phyloP scores from a whole-genome alignment of 441 rosid genomes.

The Francoa sonchifolia region DNA sequence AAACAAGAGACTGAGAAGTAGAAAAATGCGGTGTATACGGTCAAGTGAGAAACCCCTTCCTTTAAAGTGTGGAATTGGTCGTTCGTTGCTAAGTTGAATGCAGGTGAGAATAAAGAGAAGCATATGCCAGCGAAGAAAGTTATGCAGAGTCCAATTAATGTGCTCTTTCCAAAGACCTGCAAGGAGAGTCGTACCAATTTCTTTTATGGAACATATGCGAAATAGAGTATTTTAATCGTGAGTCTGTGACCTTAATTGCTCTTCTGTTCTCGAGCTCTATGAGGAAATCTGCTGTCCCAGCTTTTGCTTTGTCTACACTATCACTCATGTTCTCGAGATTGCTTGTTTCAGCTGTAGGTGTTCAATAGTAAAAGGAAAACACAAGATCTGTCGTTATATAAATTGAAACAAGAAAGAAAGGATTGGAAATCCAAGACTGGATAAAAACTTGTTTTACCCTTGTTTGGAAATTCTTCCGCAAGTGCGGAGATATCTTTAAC shows the following conservation, averaged over 20 bases:
- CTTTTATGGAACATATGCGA: too few species aligned
- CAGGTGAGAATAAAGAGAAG: conserved; percentile 89
- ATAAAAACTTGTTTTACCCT: conserved; percentile 26
- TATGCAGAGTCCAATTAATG: conserved; percentile 45
- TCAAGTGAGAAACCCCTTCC: conserved; percentile 59
- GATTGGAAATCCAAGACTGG: too few species aligned
- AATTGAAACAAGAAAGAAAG: background rate
- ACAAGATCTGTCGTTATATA: background rate
- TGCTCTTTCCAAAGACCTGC: conserved; percentile 76
- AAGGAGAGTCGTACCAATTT: conserved; percentile 4
- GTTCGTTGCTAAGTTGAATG: conserved; percentile 82
- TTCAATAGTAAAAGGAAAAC: background rate
- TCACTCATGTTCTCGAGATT: conserved; percentile 33
- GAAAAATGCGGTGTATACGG: conserved; percentile 76
- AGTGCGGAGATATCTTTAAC: conserved; percentile 13
- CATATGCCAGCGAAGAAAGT: conserved; percentile 73
- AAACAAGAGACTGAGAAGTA: conserved; percentile 74
- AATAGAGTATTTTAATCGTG: too few species aligned
- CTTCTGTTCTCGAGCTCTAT: conserved; percentile 67
- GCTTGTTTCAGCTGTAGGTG: conserved; percentile 11
- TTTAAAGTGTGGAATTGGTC: conserved; percentile 74
- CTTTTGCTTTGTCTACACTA: conserved; percentile 28
- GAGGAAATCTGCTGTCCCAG: conserved; percentile 65
- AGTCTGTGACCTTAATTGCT: conserved; percentile 48
- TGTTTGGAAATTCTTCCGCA: conserved; percentile 12